Evolutionary conservation across 2,329 filamentous ascomycete species (phyloP), one percentile per base, ranked within the genome.

Genomic region (Sporothrix pseudoabietina): DNA sequence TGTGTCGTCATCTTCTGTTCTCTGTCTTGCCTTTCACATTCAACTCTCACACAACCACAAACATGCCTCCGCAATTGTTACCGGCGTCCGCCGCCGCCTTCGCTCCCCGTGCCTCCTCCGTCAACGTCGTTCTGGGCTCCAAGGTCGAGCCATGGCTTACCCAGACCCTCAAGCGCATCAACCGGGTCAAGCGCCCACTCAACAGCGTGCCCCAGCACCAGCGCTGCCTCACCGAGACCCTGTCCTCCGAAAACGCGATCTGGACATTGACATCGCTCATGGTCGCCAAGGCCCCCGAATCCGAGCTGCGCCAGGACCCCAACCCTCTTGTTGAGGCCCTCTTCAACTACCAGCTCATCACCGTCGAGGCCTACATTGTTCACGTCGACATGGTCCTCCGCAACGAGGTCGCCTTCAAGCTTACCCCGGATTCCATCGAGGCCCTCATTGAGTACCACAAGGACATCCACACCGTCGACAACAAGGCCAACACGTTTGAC

Each of bases 371-470:
- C 71, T 99, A 99, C 82, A 95, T 98, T 78, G 96, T 99, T 75
- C 95, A 98, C 83, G 94, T 99, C 83, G 96, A 99, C 85, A 97
- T 98, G 94, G 95, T 99, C 74, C 90, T 97, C 79, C 92, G 94
- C 83, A 96, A 97, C 82, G 96, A 98, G 85, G 94, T 99, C 79
- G 96, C 94, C 77, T 98, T 94, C 88, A 99, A 99, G 88, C 88
- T 99, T 79, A 98, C 94, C 32, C 89, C 91, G 74, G 96, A 98
- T 81, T 94, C 94, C 75, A 99, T 99, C 84, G 94, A 97, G 79
- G 85, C 92, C 71, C 89, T 99, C 76, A 91, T 97, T 81, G 93
- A 97, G 81, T 97, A 97, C 83, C 96, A 99, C 88, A 94, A 96
- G 86, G 93, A 98, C 77, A 88, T 98, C 78, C 94, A 97, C 86